Base-by-base conservation (phyloP, 805 yeast genomes). In the Candida ovalis region DNA sequence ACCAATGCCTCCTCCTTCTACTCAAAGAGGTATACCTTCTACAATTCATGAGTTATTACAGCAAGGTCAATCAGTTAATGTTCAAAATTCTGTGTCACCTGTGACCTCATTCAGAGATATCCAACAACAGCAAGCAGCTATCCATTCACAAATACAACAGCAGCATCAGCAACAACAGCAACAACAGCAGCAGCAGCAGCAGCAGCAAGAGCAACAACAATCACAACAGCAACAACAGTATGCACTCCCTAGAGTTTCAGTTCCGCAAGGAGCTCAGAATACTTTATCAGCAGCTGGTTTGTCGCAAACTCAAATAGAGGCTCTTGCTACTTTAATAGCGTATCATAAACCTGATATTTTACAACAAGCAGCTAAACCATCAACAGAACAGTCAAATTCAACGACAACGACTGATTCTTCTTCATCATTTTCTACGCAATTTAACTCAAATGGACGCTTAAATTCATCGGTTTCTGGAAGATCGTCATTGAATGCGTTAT, bases 261-360 rank as follows among this genome's bases (percentile, higher is more conserved):
- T 86, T 4, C 94, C 94, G 1, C 81, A 81, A 5, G 88, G 89
- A 10, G 92, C 91, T 2, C 77, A 80, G 52, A 66, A 73, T 19
- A 77, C 89, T 1, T 63, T 86, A 40, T 75, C 75, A 6, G 77
- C 80, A 6, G 88, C 84, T 2, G 94, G 94, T 0, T 72, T 86
- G 38, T 71, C 81, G 2, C 79, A 75, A 48, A 81, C 80, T 33
- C 94, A 86, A 61, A 85, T 86, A 13, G 88, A 84, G 57, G 81
- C 88, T 2, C 68, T 86, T 30, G 82, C 88, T 5, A 88, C 88
- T 0, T 71, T 86, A 44, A 79, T 86, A 28, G 91, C 90, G 0
- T 86, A 82, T 55, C 86, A 86, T 63, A 65, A 70, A 45, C 57
- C 60, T 6, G 64, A 59, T 22, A 47, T 56, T 24, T 33, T 54